Conservation (phyloP, 768 basidiomycete genomes). For the Trametes meyenii region DNA sequence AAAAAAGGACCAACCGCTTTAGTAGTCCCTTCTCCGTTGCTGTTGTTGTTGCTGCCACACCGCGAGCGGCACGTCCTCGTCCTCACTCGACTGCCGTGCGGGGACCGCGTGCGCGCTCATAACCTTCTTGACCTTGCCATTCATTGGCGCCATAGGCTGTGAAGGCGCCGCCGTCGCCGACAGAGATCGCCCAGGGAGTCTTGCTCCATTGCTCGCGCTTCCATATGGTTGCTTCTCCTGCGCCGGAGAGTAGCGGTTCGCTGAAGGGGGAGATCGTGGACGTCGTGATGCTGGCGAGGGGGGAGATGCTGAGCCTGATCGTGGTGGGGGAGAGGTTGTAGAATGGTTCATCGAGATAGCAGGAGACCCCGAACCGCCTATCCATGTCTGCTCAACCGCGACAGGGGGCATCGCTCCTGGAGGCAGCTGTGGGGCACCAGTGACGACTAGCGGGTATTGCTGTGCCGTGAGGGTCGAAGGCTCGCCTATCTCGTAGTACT, state of each 20-base stretch:
- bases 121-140: conserved; percentile 64
- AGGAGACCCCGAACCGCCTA: conserved; percentile 37
- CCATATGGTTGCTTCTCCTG: conserved; percentile 34
- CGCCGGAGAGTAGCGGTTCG: conserved; percentile 40
- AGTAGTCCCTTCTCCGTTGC: conserved; percentile 53
- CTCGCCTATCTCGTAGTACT: conserved; percentile 39
- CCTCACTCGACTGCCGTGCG: conserved; percentile 55
- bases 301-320: conserved; percentile 28
- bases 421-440: conserved; percentile 48
- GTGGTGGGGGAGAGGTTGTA: conserved; percentile 41
- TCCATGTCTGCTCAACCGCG: conserved; percentile 35
- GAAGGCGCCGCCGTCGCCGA: conserved; percentile 65
- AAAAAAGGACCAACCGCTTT: neutral
- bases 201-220: conserved; percentile 26
- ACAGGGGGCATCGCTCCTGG: conserved; percentile 67
- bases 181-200: conserved; percentile 64
- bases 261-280: conserved; percentile 59
- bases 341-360: conserved; percentile 32
- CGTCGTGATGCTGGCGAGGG: conserved; percentile 41
- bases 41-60: conserved; percentile 70
- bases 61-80: conserved; percentile 82
- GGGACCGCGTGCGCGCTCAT: conserved; percentile 63
- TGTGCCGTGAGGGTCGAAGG: conserved; percentile 34
- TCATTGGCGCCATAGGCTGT: conserved; percentile 40
- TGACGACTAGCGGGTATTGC: conserved; percentile 29